phyloP scores from a whole-genome alignment of 805 yeast genomes.

The Candida piceae region DNA sequence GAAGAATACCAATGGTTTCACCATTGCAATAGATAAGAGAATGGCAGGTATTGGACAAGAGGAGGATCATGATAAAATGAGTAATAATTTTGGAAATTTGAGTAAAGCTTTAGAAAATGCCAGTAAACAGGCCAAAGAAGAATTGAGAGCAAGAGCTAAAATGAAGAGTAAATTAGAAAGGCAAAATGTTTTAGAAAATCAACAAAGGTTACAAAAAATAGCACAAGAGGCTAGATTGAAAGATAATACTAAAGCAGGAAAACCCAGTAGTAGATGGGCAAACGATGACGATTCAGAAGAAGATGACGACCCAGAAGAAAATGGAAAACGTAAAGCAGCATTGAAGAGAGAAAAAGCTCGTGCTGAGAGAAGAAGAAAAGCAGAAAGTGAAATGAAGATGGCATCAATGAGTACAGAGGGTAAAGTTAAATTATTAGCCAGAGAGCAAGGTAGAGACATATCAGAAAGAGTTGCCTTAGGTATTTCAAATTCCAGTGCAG shows the following conservation, averaged over 20 bases:
- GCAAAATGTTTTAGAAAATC: conserved; percentile 44
- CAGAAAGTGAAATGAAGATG: conserved; percentile 41
- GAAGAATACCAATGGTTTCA: conserved; percentile 90
- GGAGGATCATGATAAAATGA: conserved; percentile 35
- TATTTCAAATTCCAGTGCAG: conserved; percentile 27
- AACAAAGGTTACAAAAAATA: conserved; percentile 43
- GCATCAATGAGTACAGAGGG: conserved; percentile 42
- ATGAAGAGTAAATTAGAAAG: conserved; percentile 46
- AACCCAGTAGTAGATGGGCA: conserved; percentile 10
- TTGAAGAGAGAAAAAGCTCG: conserved; percentile 35
- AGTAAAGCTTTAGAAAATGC: conserved; percentile 72
- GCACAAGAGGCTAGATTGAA: conserved; percentile 44
- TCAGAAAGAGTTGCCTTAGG: conserved; percentile 54
- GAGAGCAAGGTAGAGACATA: conserved; percentile 45
- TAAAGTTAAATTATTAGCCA: conserved; percentile 38
- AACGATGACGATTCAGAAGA: conserved; percentile 11
- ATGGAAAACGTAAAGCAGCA: conserved; percentile 19
- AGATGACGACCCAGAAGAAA: conserved; percentile 10
- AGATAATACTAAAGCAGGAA: conserved; percentile 16
- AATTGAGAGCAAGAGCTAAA: conserved; percentile 45
- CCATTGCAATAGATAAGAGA: conserved; percentile 76
- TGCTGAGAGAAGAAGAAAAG: conserved; percentile 40
- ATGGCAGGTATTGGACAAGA: conserved; percentile 47
- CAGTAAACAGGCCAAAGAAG: conserved; percentile 54
- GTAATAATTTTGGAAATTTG: conserved; percentile 55